Percentiles rank a stretch among this genome's conserved stretches.
Evolutionary conservation across 306 rosid species (phyloP).

Genomic region (Prunus mume): DNA sequence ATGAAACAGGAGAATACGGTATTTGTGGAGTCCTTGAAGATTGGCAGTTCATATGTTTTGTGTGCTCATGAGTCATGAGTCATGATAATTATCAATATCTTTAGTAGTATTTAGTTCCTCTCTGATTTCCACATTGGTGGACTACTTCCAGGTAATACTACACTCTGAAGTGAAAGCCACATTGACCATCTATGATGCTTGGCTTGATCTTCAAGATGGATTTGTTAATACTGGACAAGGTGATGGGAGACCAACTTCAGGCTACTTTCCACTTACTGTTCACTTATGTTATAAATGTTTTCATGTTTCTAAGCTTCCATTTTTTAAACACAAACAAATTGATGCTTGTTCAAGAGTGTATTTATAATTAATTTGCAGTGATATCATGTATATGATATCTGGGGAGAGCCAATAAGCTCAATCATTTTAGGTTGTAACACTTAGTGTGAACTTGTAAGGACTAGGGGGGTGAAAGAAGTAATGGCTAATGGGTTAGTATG

Average conservation of each 20-base stretch:
- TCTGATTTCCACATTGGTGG: conserved; percentile 24
- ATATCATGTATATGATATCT: background rate
- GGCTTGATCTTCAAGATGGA: conserved; percentile 99
- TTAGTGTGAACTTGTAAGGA: background rate
- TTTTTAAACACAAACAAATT: background rate
- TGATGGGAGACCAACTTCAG: conserved; percentile 70
- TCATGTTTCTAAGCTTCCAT: conserved; percentile 8
- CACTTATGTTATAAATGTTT: conserved; percentile 2
- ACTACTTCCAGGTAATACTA: conserved; percentile 70
- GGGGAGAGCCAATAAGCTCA: background rate
- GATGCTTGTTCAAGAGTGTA: background rate
- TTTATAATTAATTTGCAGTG: background rate
- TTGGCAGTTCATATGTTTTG: background rate
- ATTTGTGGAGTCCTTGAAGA: conserved; percentile 8
- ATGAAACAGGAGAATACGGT: background rate
- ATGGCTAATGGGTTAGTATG: no score
- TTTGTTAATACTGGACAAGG: conserved; percentile 69
- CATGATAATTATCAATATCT: conserved; percentile 11
- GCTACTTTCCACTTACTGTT: conserved; percentile 66
- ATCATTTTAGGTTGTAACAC: background rate
- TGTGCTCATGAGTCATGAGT: conserved; percentile 1
- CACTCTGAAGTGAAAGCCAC: conserved; percentile 95
- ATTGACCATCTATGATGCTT: conserved; percentile 74
- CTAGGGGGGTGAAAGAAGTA: background rate
- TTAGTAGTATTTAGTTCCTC: conserved; percentile 16